Conservation (phyloP, 1,284 basidiomycete species). For the Prillingera fragicola region DNA sequence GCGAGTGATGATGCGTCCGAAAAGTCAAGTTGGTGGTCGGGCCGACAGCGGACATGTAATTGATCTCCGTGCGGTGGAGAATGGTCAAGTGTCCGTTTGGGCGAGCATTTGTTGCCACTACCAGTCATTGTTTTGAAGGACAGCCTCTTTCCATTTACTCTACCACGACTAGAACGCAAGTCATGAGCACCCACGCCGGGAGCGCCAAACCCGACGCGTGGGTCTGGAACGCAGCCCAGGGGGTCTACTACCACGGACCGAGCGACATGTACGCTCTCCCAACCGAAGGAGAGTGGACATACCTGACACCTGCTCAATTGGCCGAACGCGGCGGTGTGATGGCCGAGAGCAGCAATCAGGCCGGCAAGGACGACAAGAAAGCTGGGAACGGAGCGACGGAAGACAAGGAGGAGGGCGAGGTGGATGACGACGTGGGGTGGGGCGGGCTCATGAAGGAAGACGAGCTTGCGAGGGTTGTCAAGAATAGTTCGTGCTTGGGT, state of each 20-base stretch:
- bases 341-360: background rate
- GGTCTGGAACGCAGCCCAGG: conserved; percentile 19
- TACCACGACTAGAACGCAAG: no score
- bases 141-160: no score
- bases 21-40: no score
- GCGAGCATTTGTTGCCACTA: no score
- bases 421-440: conserved; percentile 45
- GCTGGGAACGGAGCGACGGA: background rate
- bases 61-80: no score
- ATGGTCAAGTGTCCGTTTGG: no score
- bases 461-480: conserved; percentile 24
- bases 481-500: background rate
- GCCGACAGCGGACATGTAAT: no score
- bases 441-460: conserved; percentile 43
- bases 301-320: conserved; percentile 19
- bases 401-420: conserved; percentile 38
- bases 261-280: conserved; percentile 27
- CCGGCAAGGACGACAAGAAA: background rate
- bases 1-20: no score
- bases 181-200: no score
- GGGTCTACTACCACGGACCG: conserved; percentile 27
- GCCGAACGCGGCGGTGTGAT: conserved; percentile 2
- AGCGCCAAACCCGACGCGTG: conserved; percentile 21
- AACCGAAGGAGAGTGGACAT: conserved; percentile 21
- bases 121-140: no score